phyloP scores from a whole-genome alignment of 805 yeast genomes.

The Candida tammaniensis region DNA sequence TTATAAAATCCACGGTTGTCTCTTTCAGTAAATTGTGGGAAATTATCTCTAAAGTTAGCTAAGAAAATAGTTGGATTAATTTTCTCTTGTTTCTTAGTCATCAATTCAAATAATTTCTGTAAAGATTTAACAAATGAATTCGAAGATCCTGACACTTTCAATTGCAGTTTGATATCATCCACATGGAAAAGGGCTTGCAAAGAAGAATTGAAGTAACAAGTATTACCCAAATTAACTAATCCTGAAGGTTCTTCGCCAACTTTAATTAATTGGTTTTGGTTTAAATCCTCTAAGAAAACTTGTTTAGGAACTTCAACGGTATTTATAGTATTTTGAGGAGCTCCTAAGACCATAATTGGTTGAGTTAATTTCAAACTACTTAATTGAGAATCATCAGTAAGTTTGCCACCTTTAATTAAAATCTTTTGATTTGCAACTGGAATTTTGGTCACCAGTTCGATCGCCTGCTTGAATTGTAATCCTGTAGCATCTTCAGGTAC shows the following conservation, averaged over 20 bases:
- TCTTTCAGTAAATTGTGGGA: constrained; percentile 89
- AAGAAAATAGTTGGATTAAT: constrained; percentile 71
- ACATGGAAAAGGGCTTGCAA: constrained; percentile 53
- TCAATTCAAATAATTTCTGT: constrained; percentile 44
- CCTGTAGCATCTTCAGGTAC: constrained; percentile 58
- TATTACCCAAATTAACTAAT: constrained; percentile 67
- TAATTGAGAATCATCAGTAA: constrained; percentile 66
- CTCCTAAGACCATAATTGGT: constrained; percentile 86
- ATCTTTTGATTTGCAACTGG: constrained; percentile 91
- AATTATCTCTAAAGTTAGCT: constrained; percentile 58
- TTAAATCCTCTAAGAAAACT: constrained; percentile 70
- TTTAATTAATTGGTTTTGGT: constrained; percentile 38
- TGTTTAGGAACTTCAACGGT: constrained; percentile 50
- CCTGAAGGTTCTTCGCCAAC: constrained; percentile 58
- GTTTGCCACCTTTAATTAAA: constrained; percentile 83
- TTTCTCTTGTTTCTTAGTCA: constrained; percentile 43
- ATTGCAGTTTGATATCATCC: constrained; percentile 35
- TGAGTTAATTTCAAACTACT: constrained; percentile 54
- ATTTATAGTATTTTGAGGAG: constrained; percentile 68
- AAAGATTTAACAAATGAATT: constrained; percentile 29
- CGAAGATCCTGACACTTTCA: constrained; percentile 10
- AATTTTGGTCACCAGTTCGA: constrained; percentile 71
- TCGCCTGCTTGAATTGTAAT: constrained; percentile 59
- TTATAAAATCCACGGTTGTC: constrained; percentile 67
- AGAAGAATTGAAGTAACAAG: constrained; percentile 74